A percentile compares a stretch with the other conserved stretches of the same genome.
Evolutionary conservation across 1,139 yeast genomes (phyloP).

Genomic region (Zygosaccharomyces sapae): DNA sequence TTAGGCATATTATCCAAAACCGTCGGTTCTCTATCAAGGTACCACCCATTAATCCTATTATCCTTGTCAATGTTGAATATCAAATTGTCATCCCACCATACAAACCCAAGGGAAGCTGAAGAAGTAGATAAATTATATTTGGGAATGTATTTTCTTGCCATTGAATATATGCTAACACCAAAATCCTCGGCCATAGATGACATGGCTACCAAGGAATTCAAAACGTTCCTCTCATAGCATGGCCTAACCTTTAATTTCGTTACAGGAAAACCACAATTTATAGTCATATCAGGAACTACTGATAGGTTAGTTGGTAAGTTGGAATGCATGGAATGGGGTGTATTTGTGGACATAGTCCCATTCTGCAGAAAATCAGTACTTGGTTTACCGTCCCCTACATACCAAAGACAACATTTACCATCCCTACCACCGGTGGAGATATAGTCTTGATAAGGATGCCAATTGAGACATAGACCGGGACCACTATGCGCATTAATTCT

Average conservation of each 20-base stretch:
- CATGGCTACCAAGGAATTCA: conserved; percentile 65
- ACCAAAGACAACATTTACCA: conserved; percentile 40
- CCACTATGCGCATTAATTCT: conserved; percentile 88
- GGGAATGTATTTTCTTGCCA: conserved; percentile 73
- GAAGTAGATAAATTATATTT: conserved; percentile 44
- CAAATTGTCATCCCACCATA: conserved; percentile 35
- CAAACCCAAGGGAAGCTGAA: conserved; percentile 34
- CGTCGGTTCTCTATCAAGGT: conserved; percentile 32
- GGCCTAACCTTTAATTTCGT: conserved; percentile 53
- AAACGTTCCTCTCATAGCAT: conserved; percentile 40
- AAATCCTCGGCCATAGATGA: conserved; percentile 76
- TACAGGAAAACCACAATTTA: conserved; percentile 63
- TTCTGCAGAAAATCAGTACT: conserved; percentile 10
- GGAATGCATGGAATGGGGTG: conserved; percentile 18
- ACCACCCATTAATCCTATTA: conserved; percentile 34
- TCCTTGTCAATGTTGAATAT: conserved; percentile 35
- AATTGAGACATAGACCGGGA: conserved; percentile 81
- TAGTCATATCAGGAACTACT: conserved; percentile 60
- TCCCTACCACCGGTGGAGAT: conserved; percentile 93
- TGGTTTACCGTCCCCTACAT: conserved; percentile 36
- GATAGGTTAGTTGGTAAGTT: conserved; percentile 29
- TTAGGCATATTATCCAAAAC: conserved; percentile 32
- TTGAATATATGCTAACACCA: conserved; percentile 66
- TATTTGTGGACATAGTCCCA: conserved; percentile 3
- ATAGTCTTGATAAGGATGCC: conserved; percentile 82